These are phyloP conservation scores for Fusarium anguioides DNA, from an alignment of 2,329 filamentous ascomycete genomes.

Conservation along the genomic window DNA sequence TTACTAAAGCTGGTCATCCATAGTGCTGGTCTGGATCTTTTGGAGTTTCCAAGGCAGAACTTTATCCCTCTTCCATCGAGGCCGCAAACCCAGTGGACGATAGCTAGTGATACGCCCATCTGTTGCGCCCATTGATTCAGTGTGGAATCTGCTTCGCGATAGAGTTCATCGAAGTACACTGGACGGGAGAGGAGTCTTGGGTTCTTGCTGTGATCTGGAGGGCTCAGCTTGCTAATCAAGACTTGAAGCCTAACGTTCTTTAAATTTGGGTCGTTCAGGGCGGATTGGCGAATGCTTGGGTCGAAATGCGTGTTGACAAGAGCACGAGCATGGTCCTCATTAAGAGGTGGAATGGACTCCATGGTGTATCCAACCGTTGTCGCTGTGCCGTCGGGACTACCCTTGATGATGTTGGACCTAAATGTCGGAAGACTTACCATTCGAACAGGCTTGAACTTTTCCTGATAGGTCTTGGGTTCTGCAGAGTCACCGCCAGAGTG, in stretches of 20 bases:
- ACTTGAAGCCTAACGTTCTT: slow-evolving; percentile 13
- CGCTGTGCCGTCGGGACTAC: too few relatives aligned
- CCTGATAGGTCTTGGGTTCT: too few relatives aligned
- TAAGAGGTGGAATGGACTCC: slow-evolving; percentile 8
- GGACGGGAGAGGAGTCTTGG: slow-evolving; percentile 16
- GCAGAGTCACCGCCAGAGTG: too few relatives aligned
- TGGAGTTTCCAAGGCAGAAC: slow-evolving; percentile 37
- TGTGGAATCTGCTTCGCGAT: background rate
- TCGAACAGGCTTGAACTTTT: too few relatives aligned
- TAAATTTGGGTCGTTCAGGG: background rate
- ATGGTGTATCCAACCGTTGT: slow-evolving; percentile 9
- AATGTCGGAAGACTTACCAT: too few relatives aligned
- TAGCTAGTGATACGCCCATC: slow-evolving; percentile 41
- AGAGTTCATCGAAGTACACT: slow-evolving; percentile 40
- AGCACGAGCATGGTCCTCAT: background rate
- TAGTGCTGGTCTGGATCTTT: too few relatives aligned
- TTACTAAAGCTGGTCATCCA: slow-evolving; percentile 43
- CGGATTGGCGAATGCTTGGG: background rate
- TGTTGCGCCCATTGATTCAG: slow-evolving; percentile 2
- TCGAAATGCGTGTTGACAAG: slow-evolving; percentile 6
- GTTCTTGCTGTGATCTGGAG: background rate
- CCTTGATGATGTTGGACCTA: too few relatives aligned
- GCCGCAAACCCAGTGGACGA: slow-evolving; percentile 41
- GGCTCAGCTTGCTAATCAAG: slow-evolving; percentile 9
- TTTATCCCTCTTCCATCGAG: slow-evolving; percentile 41